Evolutionary conservation across 2,329 filamentous ascomycete genomes (phyloP), one percentile per base, ranked within the genome.

Genomic region (Thelonectria rubi): DNA sequence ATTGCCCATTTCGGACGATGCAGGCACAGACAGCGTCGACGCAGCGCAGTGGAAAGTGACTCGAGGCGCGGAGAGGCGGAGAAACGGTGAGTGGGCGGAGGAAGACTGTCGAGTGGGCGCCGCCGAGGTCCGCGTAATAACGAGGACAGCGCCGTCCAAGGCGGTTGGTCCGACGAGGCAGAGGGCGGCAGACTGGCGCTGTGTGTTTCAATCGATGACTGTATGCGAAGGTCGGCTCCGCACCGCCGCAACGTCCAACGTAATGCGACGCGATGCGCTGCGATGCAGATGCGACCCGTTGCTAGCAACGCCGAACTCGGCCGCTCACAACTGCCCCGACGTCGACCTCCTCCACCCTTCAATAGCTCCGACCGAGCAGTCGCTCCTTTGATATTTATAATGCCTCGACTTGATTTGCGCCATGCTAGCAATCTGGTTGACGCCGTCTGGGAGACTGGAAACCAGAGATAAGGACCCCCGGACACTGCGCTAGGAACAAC

Each of bases 351-450:
- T 65, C 63, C 55, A 60, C 62, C 50, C 49, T 58, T 61, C 59
- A 67, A 60, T 57, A 53, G 58, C 68, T 72, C 69, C 69, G 69
- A 67, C 57, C 48, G 39, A 55, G 55, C 60, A 69, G 67, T 58
- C 65, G 60, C 62, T 64, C 62, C 63, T 63, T 66, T 64, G 58
- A 62, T 73, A 71, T 70, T 73, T 73, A 73, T 73, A 73, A 73
- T 70, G 59, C 62, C 51, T 64, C 63, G 53, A 66, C 58, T 70
- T 69, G 60, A 66, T 68, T 69, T 69, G 69, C 54, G 64, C 61
- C 64, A 58, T 42, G 62, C 45, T 66, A 42, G 48, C 45, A 47
- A 61, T 63, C 61, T 62, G 58, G 67, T 63, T 58, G 59, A 55
- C 66, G 57, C 58, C 53, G 60, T 52, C 60, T 67, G 60, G 60